Evolutionary conservation across 2,329 filamentous ascomycete genomes (phyloP).

Genomic region (Fusarium illudens): DNA sequence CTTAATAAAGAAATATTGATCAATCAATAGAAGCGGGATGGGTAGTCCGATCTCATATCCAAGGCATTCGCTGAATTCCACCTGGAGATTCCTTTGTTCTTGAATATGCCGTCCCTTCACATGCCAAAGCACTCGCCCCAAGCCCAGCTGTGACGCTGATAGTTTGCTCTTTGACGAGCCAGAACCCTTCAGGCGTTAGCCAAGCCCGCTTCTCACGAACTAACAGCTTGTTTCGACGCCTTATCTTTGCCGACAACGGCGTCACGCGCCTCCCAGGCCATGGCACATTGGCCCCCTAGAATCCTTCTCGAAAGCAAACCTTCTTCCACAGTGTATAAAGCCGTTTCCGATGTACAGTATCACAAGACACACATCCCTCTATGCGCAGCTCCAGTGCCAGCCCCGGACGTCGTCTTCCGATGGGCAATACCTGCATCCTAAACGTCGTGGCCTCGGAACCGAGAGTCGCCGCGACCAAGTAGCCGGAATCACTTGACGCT

Average conservation of each 20-base stretch:
- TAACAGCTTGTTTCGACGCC: slow-evolving; percentile 9
- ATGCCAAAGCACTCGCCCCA: slow-evolving; percentile 14
- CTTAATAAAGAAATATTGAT: not conserved
- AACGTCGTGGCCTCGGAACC: slow-evolving; percentile 22
- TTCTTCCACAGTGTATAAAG: not conserved
- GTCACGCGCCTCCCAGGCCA: not conserved
- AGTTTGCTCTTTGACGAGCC: not conserved
- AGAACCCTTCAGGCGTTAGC: slow-evolving; percentile 10
- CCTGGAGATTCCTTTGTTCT: not conserved
- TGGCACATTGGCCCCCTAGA: not conserved
- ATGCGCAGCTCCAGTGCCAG: slow-evolving; percentile 12
- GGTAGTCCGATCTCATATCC: slow-evolving; percentile 26
- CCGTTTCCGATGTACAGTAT: slow-evolving; percentile 28
- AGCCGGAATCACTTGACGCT: slow-evolving; percentile 32
- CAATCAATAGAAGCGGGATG: slow-evolving; percentile 1
- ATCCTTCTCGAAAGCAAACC: slow-evolving; percentile 2
- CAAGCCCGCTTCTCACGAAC: not conserved
- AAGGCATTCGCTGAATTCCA: slow-evolving; percentile 7
- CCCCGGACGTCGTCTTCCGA: slow-evolving; percentile 4
- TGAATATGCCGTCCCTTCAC: slow-evolving; percentile 7
- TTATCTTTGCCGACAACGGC: not conserved
- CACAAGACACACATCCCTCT: slow-evolving; percentile 19
- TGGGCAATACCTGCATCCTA: slow-evolving; percentile 16
- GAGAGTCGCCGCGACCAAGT: slow-evolving; percentile 22
- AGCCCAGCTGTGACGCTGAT: slow-evolving; percentile 3